Evolutionary conservation across 2,329 filamentous ascomycete species (phyloP).

Genomic region (Colletotrichum spaethianum): DNA sequence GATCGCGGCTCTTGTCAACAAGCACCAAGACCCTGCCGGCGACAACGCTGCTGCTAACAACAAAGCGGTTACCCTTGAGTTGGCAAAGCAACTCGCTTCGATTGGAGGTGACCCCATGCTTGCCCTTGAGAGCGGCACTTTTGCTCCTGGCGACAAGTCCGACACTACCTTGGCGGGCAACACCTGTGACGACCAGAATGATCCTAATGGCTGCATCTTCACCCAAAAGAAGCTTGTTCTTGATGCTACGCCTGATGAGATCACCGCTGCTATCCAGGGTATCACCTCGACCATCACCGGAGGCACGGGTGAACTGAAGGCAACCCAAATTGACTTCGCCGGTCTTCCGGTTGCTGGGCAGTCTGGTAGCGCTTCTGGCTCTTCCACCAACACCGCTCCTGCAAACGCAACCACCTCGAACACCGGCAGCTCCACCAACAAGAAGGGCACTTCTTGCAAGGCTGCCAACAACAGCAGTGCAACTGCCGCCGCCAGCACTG

Average conservation of each 20-base stretch:
- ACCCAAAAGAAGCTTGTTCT: constrained; percentile 67
- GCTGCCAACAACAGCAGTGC: constrained; percentile 14
- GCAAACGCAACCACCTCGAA: background rate
- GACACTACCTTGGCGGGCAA: constrained; percentile 63
- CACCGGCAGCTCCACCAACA: background rate
- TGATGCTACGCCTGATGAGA: constrained; percentile 68
- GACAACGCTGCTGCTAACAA: constrained; percentile 57
- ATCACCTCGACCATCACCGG: constrained; percentile 49
- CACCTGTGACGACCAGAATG: constrained; percentile 65
- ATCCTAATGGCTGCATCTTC: constrained; percentile 70
- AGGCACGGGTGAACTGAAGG: constrained; percentile 50
- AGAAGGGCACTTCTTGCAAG: constrained; percentile 18
- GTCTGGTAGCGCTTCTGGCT: constrained; percentile 18
- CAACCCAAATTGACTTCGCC: constrained; percentile 46
- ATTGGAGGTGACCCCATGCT: constrained; percentile 58
- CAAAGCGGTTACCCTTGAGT: constrained; percentile 57
- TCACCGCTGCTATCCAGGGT: constrained; percentile 61
- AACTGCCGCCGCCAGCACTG: constrained; percentile 40
- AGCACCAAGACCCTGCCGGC: constrained; percentile 62
- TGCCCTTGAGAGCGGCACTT: constrained; percentile 60
- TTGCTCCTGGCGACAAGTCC: constrained; percentile 55
- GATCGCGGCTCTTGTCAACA: constrained; percentile 57
- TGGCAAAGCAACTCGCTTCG: constrained; percentile 59
- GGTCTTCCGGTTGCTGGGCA: constrained; percentile 44
- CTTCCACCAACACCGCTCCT: constrained; percentile 20